Percentiles rank a stretch among this genome's conserved stretches.
These are phyloP conservation scores for Millerago galiae DNA, from an alignment of 805 yeast genomes.

Conservation along the genomic window DNA sequence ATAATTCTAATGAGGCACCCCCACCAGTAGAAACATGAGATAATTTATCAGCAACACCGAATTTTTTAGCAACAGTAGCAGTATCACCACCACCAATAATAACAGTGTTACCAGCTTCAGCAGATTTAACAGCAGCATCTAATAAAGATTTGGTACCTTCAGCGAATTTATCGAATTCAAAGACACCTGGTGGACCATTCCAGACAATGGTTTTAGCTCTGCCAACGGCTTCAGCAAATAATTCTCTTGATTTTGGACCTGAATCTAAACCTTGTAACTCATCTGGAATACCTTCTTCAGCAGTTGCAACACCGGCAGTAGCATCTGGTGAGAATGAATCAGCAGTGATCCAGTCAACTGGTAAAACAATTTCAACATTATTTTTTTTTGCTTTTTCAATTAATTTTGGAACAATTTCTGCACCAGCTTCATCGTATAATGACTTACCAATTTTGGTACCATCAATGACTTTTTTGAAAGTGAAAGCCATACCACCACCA, in stretches of 20 bases:
- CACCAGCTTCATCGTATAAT: constrained; percentile 87
- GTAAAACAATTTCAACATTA: constrained; percentile 88
- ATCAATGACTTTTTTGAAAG: constrained; percentile 91
- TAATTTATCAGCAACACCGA: constrained; percentile 91
- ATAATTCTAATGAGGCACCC: constrained; percentile 98
- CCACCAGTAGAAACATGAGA: constrained; percentile 99
- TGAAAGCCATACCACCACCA: constrained; percentile 99
- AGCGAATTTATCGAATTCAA: constrained; percentile 91
- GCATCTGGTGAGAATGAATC: constrained; percentile 94
- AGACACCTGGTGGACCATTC: constrained; percentile 99
- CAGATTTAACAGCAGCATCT: constrained; percentile 82
- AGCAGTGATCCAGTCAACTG: constrained; percentile 94
- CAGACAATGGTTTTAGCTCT: constrained; percentile 97
- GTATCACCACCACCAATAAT: constrained; percentile 99
- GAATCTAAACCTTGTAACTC: constrained; percentile 94
- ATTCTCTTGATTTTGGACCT: constrained; percentile 83
- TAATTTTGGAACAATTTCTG: constrained; percentile 88
- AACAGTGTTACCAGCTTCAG: constrained; percentile 84
- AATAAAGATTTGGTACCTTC: constrained; percentile 86
- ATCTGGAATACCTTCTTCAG: constrained; percentile 89
- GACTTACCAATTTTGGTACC: constrained; percentile 87
- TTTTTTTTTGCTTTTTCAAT: constrained; percentile 95
- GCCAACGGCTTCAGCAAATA: constrained; percentile 76
- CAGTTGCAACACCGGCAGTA: constrained; percentile 73
- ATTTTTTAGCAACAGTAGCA: constrained; percentile 98